phyloP scores from a whole-genome alignment of 768 basidiomycete genomes.

The Lentinula sp. region DNA sequence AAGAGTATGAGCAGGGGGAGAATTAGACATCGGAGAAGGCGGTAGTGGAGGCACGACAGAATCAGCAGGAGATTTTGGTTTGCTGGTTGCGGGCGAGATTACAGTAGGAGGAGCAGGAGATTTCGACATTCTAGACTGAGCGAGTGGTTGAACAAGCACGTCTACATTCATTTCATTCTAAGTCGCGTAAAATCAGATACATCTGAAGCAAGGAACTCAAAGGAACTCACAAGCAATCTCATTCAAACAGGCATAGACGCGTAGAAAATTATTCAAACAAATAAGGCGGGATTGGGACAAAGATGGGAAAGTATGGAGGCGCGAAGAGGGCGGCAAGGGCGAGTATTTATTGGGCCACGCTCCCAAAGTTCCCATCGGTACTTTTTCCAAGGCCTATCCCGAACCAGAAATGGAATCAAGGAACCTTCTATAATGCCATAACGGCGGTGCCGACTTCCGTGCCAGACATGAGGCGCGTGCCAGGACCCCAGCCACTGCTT shows the following conservation, averaged over 20 bases:
- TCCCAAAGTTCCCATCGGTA: constrained; percentile 4
- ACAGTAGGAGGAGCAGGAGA: background rate
- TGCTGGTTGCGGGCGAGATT: background rate
- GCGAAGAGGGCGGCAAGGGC: constrained; percentile 5
- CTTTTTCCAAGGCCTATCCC: constrained; percentile 1
- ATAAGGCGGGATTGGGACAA: background rate
- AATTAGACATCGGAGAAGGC: background rate
- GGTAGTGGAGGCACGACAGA: background rate
- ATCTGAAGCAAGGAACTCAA: background rate
- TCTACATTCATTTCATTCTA: background rate
- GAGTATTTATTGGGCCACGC: constrained; percentile 6
- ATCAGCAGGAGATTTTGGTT: background rate
- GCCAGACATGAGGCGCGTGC: constrained; percentile 1
- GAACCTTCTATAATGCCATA: constrained; percentile 3
- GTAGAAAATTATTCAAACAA: background rate
- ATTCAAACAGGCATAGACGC: background rate
- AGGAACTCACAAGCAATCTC: background rate
- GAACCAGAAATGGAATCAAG: constrained; percentile 1
- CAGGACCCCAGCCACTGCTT: background rate
- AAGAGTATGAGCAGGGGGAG: background rate
- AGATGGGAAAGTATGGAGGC: background rate
- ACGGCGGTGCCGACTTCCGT: constrained; percentile 4
- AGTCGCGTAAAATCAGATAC: background rate
- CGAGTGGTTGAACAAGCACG: background rate
- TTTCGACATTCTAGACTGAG: background rate